A percentile compares a stretch with the other conserved stretches of the same genome.
Conservation (phyloP, 805 yeast genomes). For the Zygoascus biomembranicola region DNA sequence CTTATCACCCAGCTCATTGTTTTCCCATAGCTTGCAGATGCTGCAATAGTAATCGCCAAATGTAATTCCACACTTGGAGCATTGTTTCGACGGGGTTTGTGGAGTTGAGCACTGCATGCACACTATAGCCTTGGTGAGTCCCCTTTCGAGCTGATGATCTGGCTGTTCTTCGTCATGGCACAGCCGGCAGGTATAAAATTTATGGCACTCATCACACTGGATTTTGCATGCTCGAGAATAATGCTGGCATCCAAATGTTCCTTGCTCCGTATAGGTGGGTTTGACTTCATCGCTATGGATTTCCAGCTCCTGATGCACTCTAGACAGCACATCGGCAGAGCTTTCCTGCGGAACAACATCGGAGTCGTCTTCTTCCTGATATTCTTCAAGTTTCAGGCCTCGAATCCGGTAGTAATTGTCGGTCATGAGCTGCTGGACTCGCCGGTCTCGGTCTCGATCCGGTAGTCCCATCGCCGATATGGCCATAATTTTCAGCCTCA, state of each 20-base stretch:
- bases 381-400: constrained; percentile 12
- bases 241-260: constrained; percentile 67
- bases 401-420: constrained; percentile 22
- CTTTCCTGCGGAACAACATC: constrained; percentile 7
- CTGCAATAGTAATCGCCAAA: constrained; percentile 73
- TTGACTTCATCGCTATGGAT: constrained; percentile 28
- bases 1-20: constrained; percentile 55
- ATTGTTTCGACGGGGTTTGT: constrained; percentile 63
- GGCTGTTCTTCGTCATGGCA: constrained; percentile 68
- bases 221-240: constrained; percentile 77
- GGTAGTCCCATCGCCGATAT: constrained; percentile 23
- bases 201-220: constrained; percentile 66
- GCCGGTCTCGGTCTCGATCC: constrained; percentile 28
- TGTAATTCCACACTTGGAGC: constrained; percentile 56
- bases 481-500: constrained; percentile 25
- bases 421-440: constrained; percentile 31
- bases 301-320: not conserved
- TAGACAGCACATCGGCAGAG: constrained; percentile 22
- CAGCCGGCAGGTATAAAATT: constrained; percentile 75
- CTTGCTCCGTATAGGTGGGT: constrained; percentile 40
- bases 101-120: constrained; percentile 76
- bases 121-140: constrained; percentile 55
- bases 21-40: constrained; percentile 76
- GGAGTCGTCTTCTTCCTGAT: constrained; percentile 6
- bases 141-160: constrained; percentile 50